Percentiles rank a stretch among this genome's conserved stretches.
These are phyloP conservation scores for Xylariaceae sp. DNA, from an alignment of 2,329 filamentous ascomycete species.

Conservation along the genomic window DNA sequence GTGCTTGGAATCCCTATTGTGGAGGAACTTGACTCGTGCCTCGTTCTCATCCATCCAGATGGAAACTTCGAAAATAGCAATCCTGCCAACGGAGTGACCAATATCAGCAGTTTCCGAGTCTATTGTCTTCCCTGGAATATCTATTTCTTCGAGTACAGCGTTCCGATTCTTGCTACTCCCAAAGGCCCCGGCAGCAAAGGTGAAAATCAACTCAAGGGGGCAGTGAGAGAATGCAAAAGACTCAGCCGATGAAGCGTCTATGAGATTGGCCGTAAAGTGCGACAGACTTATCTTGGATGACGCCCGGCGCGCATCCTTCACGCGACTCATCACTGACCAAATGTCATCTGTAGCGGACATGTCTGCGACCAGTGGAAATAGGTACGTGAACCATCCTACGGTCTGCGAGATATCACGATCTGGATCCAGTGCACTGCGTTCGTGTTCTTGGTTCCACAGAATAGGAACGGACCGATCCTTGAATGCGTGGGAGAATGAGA, in stretches of 20 bases:
- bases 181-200: conserved; percentile 44
- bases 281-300: conserved; percentile 42
- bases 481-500: conserved; percentile 55
- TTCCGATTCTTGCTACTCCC: conserved; percentile 46
- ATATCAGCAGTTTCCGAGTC: conserved; percentile 41
- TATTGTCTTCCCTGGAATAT: conserved; percentile 37
- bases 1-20: conserved; percentile 39
- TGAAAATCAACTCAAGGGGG: conserved; percentile 58
- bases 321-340: conserved; percentile 45
- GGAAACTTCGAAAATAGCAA: conserved; percentile 49
- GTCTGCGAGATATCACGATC: conserved; percentile 52
- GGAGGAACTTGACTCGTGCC: conserved; percentile 44
- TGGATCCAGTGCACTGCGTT: conserved; percentile 40
- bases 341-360: conserved; percentile 45
- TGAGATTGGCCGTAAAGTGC: conserved; percentile 43
- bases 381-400: conserved; percentile 57
- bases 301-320: conserved; percentile 49
- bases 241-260: conserved; percentile 23
- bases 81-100: conserved; percentile 43
- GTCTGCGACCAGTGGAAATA: conserved; percentile 48
- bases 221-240: conserved; percentile 39
- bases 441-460: conserved; percentile 53
- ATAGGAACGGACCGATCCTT: conserved; percentile 47
- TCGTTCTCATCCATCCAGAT: conserved; percentile 43
- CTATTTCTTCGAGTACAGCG: conserved; percentile 46